Evolutionary conservation across 257 asterid genomes (phyloP).

Genomic region (Rhazya stricta): DNA sequence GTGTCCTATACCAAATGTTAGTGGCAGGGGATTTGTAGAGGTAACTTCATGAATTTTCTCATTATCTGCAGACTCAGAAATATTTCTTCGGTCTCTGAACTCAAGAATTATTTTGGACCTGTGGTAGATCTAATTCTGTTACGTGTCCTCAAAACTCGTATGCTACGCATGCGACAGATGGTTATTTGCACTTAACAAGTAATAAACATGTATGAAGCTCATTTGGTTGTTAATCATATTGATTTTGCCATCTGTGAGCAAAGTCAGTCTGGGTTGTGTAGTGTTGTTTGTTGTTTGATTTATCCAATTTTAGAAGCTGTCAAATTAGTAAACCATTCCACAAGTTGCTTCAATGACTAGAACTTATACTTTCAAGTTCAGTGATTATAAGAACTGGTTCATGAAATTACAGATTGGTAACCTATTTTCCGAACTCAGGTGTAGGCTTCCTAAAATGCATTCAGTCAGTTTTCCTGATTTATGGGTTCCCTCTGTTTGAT

Average conservation of each 20-base stretch:
- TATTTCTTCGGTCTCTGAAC: background rate
- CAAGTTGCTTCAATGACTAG: slow-evolving; percentile 1
- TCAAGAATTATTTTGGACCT: background rate
- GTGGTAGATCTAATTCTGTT: background rate
- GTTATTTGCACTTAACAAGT: background rate
- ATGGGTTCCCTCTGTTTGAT: background rate
- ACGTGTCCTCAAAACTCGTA: background rate
- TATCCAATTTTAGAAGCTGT: background rate
- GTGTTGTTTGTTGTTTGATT: background rate
- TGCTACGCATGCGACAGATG: background rate
- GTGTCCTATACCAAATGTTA: slow-evolving; percentile 59
- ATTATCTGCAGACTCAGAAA: background rate
- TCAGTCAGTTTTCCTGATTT: background rate
- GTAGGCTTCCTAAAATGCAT: background rate
- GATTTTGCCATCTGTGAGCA: background rate
- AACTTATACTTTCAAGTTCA: background rate
- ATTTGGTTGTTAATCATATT: background rate
- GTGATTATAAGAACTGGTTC: background rate
- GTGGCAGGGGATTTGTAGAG: slow-evolving; percentile 96
- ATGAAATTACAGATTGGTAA: background rate
- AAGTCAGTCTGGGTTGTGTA: background rate
- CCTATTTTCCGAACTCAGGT: background rate
- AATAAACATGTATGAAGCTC: background rate
- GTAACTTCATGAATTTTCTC: slow-evolving; percentile 25
- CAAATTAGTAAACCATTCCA: background rate